phyloP scores from a whole-genome alignment of 2,329 filamentous ascomycete species.

The Alternaria conjuncta region DNA sequence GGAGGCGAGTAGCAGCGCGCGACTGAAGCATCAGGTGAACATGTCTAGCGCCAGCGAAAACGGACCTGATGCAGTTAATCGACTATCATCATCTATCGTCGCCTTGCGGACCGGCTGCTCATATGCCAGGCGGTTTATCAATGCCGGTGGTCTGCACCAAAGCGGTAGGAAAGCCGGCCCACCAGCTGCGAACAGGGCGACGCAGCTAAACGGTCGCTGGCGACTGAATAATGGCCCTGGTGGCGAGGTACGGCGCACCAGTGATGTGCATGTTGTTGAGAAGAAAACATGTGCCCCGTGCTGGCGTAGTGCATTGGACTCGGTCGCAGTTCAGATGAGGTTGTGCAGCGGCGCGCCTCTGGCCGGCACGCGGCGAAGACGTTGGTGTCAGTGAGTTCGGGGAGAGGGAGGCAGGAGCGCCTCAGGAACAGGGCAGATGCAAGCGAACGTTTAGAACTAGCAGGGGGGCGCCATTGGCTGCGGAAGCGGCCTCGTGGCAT shows the following conservation, averaged over 20 bases:
- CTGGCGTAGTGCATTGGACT: background rate
- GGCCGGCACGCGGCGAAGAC: background rate
- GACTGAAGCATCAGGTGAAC: background rate
- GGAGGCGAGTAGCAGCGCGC: conserved; percentile 12
- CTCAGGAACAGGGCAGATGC: conserved; percentile 19
- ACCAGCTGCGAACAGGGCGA: conserved; percentile 4
- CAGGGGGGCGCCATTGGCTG: conserved; percentile 13
- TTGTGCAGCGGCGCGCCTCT: background rate
- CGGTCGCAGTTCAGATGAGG: background rate
- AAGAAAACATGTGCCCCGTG: conserved; percentile 7
- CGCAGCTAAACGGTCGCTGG: conserved; percentile 2
- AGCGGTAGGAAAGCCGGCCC: conserved; percentile 14
- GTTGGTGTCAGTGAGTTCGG: conserved; percentile 1
- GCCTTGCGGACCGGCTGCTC: conserved; percentile 3
- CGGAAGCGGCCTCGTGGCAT: conserved; percentile 22
- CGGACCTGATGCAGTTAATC: conserved; percentile 15
- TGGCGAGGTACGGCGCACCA: background rate
- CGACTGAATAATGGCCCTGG: conserved; percentile 2
- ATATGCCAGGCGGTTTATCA: conserved; percentile 11
- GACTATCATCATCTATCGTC: background rate
- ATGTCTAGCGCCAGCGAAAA: conserved; percentile 15
- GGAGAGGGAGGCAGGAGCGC: conserved; percentile 3
- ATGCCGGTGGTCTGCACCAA: conserved; percentile 4
- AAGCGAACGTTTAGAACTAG: conserved; percentile 20
- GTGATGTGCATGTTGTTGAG: background rate